A percentile compares a stretch with the other conserved stretches of the same genome.
Conservation (phyloP, 306 rosid genomes). For the Ammopiptanthus mongolicus region DNA sequence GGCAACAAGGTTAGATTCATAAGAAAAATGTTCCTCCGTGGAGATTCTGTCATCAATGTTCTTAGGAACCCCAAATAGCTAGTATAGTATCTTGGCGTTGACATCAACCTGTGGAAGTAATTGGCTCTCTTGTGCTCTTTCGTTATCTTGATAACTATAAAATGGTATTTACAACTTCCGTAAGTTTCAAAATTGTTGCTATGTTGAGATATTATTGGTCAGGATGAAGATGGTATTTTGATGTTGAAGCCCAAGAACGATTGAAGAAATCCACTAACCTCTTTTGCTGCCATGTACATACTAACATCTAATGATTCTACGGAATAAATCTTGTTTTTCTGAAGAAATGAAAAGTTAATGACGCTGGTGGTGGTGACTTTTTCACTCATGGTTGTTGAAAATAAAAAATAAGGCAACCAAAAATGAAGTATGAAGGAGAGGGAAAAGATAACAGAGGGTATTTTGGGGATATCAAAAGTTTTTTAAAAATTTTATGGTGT, state of each 20-base stretch:
- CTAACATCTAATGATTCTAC: too few relatives aligned
- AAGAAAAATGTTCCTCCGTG: conserved; percentile 85
- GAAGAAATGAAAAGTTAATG: too few relatives aligned
- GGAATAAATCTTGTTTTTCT: too few relatives aligned
- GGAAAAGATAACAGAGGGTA: too few relatives aligned
- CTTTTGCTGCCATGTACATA: background rate
- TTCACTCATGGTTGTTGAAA: too few relatives aligned
- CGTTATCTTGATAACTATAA: background rate
- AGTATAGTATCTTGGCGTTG: too few relatives aligned
- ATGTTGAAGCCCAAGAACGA: background rate
- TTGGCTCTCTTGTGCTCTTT: background rate
- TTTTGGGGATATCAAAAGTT: too few relatives aligned
- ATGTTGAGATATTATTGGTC: background rate
- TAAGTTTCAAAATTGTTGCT: background rate
- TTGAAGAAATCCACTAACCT: background rate
- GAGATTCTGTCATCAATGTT: conserved; percentile 86
- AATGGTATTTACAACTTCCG: background rate
- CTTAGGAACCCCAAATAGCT: conserved; percentile 85
- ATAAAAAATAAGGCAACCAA: too few relatives aligned
- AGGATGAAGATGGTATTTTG: background rate
- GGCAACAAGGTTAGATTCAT: conserved; percentile 94
- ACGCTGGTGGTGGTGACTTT: too few relatives aligned
- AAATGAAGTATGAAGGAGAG: too few relatives aligned
- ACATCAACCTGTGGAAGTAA: background rate
- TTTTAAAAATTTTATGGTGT: too few relatives aligned